Evolutionary conservation across 345 rosid genomes (phyloP), one percentile per base, ranked within the genome.

Genomic region (Hypericum androsaemum): DNA sequence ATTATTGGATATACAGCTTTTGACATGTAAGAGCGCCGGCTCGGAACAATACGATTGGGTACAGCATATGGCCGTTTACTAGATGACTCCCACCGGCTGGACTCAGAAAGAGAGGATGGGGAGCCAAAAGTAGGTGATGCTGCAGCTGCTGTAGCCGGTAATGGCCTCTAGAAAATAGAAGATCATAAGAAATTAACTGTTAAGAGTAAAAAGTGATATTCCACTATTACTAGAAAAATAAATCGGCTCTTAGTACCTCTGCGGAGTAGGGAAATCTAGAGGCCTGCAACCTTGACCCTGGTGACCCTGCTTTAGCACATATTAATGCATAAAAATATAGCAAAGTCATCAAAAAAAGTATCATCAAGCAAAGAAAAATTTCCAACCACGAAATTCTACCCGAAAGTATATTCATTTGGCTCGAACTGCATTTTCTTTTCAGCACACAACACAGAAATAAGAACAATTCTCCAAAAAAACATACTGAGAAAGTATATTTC

Each of bases 1-100:
- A 86, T 71, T 52, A 71, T 64, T 6, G 95, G 88, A 43, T 75
- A 83, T 56, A 83, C 80, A 42, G 89, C 77, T 74, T 80, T 83
- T 43, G 86, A 75, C 58, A 62, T 60, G 71, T 77, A 68, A 61
- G 86, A 64, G 52, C 79, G 75, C 37, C 65, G 71, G 58, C 71
- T 60, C 0, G 78, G 57, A 32, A 69, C 52, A 53, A 61, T 76
- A 48, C 76, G 64, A 58, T 41, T 66, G 16, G 73, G 64, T 48
- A 72, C 55, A 22, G 61, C 58, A 55, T 47, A 67, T 35, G 79
- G 78, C 32, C 64, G 70, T 50, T 68, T 78, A 67, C 73, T 68
- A 43, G 85, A 56, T 53, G 80, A 74, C 58, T 77, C 86, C 84
- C 64, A 65, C 9, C 58, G 75, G 53, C 57, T 64, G 41, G 72